Conservation (phyloP, 75 land plant genomes). For the Selaginella tamariscina region DNA sequence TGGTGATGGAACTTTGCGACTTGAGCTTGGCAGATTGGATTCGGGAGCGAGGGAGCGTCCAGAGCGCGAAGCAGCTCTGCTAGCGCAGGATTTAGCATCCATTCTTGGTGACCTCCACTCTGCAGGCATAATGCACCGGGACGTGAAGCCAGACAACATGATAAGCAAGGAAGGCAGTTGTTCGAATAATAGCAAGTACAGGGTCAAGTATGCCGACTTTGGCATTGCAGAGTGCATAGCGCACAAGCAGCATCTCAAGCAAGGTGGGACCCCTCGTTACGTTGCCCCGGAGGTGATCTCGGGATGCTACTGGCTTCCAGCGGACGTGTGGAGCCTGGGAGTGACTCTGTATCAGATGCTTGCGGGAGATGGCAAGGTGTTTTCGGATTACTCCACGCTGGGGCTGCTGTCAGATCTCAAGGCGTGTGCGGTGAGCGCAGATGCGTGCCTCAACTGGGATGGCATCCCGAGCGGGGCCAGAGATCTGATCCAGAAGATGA, state of each 20-base stretch:
- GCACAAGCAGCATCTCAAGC: neutral
- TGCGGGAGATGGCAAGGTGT: neutral
- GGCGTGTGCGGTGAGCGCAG: neutral
- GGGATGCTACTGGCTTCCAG: neutral
- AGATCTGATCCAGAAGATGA: neutral
- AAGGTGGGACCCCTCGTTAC: neutral
- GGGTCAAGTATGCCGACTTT: neutral
- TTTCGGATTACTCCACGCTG: neutral
- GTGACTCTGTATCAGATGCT: neutral
- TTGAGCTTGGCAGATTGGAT: neutral
- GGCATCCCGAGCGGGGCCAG: neutral
- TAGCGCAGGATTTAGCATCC: neutral
- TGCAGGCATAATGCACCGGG: constrained; percentile 1
- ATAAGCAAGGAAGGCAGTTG: neutral
- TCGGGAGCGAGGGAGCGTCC: constrained; percentile 11
- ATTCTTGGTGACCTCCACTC: neutral
- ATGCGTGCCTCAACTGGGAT: neutral
- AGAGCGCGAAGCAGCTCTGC: neutral
- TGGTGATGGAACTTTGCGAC: neutral
- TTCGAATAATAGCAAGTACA: neutral
- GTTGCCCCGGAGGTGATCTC: neutral
- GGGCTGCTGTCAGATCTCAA: neutral
- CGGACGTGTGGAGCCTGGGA: neutral
- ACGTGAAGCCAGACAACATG: constrained; percentile 9
- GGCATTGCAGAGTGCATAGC: neutral